Base-by-base conservation (phyloP, 2,329 filamentous ascomycete species). In the Talaromyces sp. region DNA sequence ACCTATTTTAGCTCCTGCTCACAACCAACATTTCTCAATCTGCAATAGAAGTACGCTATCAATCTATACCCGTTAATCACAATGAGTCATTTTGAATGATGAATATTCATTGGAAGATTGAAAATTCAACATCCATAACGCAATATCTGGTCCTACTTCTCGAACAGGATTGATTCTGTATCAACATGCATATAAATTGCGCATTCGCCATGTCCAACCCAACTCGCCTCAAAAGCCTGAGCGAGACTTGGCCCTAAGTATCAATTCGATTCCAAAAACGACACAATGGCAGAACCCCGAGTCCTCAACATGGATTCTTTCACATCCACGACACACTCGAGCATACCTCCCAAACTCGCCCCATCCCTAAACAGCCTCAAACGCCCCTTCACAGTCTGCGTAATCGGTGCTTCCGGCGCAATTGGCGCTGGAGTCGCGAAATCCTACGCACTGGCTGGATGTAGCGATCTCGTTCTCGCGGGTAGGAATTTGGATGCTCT, bases 371-470 rank as follows among this genome's bases (percentile, higher is more conserved):
- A 64, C 8, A 67, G 45, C 8, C 67, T 77, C 38, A 68, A 72
- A 5, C 62, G 53, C 2, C 67, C 69, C 1, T 77, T 73, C 62
- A 68, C 70, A 36, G 74, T 75, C 49, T 73, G 71, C 66, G 68
- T 78, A 34, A 68, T 77, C 17, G 76, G 76, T 17, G 75, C 76
- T 1, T 74, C 72, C 25, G 67, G 72, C 31, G 74, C 74, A 13
- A 76, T 78, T 19, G 76, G 76, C 10, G 71, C 76, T n/a, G 71
- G 72, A 17, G 70, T 77, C 47, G 75, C 74, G 7, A 64, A 68
- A 34, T 65, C 70, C 40, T 78, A 75, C 67, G 74, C 74, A 15
- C 69, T 71, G 63, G 75, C 76, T 29, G 70, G 70, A 34, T 71
- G 72, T n/a, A 67, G 70, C 10, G 69, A 68, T 22, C 68, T 78